Base-by-base conservation (phyloP, 2,329 filamentous ascomycete genomes). In the Claviceps monticola region DNA sequence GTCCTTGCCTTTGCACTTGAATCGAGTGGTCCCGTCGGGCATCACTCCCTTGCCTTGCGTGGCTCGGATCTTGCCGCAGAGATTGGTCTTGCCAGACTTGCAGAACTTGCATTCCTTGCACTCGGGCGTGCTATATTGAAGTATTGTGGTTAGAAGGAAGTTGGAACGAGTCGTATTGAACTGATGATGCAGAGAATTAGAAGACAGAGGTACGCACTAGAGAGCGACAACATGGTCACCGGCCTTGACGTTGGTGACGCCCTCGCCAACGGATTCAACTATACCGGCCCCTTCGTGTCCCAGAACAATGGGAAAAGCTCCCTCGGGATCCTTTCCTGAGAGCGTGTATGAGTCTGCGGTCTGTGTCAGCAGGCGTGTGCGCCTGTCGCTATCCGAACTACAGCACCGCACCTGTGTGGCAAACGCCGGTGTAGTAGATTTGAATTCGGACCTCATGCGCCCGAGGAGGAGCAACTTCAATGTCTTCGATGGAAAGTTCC, bases 61-160 rank as follows among this genome's bases (percentile, higher is more conserved):
- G 46, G 88, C 88, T 63, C 93, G 85, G 71, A 98, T 98, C 82
- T 97, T 97, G 69, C 93, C 93, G 74, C 91, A 97, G 54, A 97
- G 85, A 74, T 97, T 95, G 64, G 91, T 97, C 83, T 98, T 98
- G 74, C 91, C 93, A 43, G 91, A 97, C 72, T 88, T 93, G 84
- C 93, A 98, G 80, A 97, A 97, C 76, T 97, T 97, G 83, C 93
- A 98, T 71, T 97, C 91, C 60, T 81, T 78, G 76, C 93, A 97
- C 75, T 97, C 91, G 58, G 93, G 93, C 46, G 90, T 97, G 77
- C 89, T 95, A 11, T 2, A 37, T 8, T 16, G 19, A 13, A 43
- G 11, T 1, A 14, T 21, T 23, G 19, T 11, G 8, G 2, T 48
- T 39, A 48, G 36, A 8, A 11, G 13, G 23, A 23, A 23, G 23